Base-by-base conservation (phyloP, 345 rosid genomes). In the Triadica sebifera region DNA sequence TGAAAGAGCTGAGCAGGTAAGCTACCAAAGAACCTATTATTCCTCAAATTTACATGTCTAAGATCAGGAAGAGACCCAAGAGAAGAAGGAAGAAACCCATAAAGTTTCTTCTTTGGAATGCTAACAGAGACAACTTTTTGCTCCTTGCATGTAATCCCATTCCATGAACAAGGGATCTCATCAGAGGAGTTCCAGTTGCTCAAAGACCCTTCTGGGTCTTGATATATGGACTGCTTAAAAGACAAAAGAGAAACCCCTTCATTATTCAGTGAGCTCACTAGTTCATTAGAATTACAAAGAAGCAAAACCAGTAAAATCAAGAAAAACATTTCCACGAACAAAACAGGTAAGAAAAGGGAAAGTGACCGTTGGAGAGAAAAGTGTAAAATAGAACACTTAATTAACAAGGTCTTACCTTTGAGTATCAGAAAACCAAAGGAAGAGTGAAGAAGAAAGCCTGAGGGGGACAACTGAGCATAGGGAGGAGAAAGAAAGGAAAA, bases 71-170 rank as follows among this genome's bases (percentile, higher is more conserved):
- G 94, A 79, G 86, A 88, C 77, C 93, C 99, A 70, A 95, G 79
- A 37, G 96, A 83, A 46, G 97, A 83, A 79, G 97, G 87, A 71
- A 95, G 87, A 79, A 87, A 77, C 78, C 96, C 97, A 79, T 65
- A 80, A 51, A 95, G 96, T 50, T 81, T 91, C 88, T 88, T 91
- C 83, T 81, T 93, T 3, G 99, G 98, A 77, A 95, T 87, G 81
- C 94, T 90, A 67, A 95, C 58, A 77, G 97, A 90, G 16, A 93
- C 85, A 49, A 95, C 99, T 43, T 69, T 91, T 67, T 69, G 84
- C 37, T 93, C 92, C 73, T 88, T 88, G 88, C 99, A 95, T 60
- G 96, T 90, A 60, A 95, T 79, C 67, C 97, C 98, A 84, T 93
- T 93, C 99, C 98, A 95, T 0, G 90, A 87, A 75, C 98, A 95